Percentiles rank a stretch among this genome's conserved stretches.
Conservation (phyloP, 2,329 filamentous ascomycete genomes). For the Apiospora rasikravindrae region DNA sequence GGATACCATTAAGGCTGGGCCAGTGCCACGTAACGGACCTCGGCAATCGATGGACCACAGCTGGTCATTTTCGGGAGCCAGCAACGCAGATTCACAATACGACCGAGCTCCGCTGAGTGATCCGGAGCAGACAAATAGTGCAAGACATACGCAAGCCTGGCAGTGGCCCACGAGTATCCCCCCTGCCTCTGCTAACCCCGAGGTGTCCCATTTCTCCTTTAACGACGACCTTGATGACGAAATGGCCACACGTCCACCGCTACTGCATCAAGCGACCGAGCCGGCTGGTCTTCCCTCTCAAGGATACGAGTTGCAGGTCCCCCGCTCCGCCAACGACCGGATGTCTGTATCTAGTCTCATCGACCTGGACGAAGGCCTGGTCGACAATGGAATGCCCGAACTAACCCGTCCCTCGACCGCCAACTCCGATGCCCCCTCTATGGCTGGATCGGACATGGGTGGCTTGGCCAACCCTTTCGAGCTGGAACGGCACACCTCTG, state of each 20-base stretch:
- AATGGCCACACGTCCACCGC: slow-evolving; percentile 45
- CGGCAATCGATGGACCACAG: slow-evolving; percentile 56
- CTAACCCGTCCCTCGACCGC: slow-evolving; percentile 62
- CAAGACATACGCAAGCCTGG: slow-evolving; percentile 61
- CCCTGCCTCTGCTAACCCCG: slow-evolving; percentile 58
- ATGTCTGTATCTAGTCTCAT: slow-evolving; percentile 54
- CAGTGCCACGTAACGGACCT: slow-evolving; percentile 36
- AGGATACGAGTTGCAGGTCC: slow-evolving; percentile 47
- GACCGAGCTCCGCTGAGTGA: slow-evolving; percentile 61
- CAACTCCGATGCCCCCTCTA: slow-evolving; percentile 62
- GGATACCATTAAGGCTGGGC: slow-evolving; percentile 60
- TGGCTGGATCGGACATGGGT: slow-evolving; percentile 61
- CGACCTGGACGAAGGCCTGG: slow-evolving; percentile 46
- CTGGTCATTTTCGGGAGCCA: slow-evolving; percentile 47
- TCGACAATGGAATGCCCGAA: slow-evolving; percentile 55
- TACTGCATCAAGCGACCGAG: slow-evolving; percentile 59
- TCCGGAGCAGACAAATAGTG: slow-evolving; percentile 58
- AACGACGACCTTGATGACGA: slow-evolving; percentile 41
- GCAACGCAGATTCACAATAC: slow-evolving; percentile 42
- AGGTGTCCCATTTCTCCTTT: slow-evolving; percentile 57
- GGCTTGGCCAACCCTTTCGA: slow-evolving; percentile 61
- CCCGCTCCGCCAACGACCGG: slow-evolving; percentile 43
- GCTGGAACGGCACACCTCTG: slow-evolving; percentile 65
- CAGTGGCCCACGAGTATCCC: slow-evolving; percentile 61
- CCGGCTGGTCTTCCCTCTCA: slow-evolving; percentile 49